phyloP scores from a whole-genome alignment of 1,284 basidiomycete species.

The Rhizoctonia solani region DNA sequence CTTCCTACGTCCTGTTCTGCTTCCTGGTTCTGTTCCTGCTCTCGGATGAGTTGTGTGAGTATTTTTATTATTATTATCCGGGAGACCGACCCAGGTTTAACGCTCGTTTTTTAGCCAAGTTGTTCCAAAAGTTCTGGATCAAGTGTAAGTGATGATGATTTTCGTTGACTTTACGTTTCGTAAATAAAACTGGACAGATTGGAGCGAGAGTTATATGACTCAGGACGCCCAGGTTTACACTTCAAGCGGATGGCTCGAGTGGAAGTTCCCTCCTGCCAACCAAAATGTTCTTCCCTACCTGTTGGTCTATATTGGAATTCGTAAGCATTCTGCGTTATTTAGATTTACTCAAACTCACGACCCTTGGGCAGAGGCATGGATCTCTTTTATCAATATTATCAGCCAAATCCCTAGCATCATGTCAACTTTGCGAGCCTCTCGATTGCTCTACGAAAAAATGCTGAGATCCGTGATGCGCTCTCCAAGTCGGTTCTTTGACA shows the following conservation, averaged over 20 bases:
- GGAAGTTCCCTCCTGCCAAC: background rate
- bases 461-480: conserved; percentile 9
- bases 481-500: conserved; percentile 17
- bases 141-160: conserved; percentile 7
- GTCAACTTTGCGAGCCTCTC: conserved; percentile 16
- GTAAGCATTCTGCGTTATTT: background rate
- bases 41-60: conserved; percentile 9
- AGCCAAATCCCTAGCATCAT: conserved; percentile 9
- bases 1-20: conserved; percentile 32
- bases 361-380: background rate
- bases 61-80: background rate
- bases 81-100: background rate
- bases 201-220: conserved; percentile 19
- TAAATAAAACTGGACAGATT: background rate
- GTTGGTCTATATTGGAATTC: conserved; percentile 4
- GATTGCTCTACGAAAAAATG: conserved; percentile 1
- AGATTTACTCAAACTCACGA: too few species aligned
- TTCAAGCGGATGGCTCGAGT: background rate
- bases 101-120: background rate
- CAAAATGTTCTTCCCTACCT: background rate
- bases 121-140: conserved; percentile 33
- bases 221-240: background rate
- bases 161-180: background rate
- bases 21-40: background rate
- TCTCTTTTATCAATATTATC: background rate